Conservation (phyloP, 139 green algal genomes). For the Pseudopediastrum boryanum region DNA sequence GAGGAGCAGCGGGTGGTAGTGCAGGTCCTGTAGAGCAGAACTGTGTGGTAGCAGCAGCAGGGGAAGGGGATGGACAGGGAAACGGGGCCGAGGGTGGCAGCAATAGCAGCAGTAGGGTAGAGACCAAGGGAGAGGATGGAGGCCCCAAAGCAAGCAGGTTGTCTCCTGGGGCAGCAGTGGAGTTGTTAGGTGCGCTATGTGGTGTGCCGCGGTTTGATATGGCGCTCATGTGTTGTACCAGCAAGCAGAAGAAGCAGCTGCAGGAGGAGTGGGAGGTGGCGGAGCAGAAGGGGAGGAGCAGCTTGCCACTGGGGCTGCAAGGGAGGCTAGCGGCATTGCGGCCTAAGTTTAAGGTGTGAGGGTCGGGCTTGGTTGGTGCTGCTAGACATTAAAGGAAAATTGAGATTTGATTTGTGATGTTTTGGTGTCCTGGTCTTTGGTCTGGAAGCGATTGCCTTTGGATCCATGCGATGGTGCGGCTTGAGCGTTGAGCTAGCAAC, state of each 20-base stretch:
- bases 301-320: not conserved
- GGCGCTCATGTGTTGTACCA: slow-evolving; percentile 48
- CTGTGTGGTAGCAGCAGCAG: too few relatives aligned
- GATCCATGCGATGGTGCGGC: too few relatives aligned
- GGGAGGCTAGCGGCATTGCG: slow-evolving; percentile 14
- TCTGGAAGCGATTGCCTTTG: too few relatives aligned
- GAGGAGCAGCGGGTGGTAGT: not conserved
- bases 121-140: not conserved
- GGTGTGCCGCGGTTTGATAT: slow-evolving; percentile 50
- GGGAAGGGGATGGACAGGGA: too few relatives aligned
- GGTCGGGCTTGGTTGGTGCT: too few relatives aligned
- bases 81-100: not conserved
- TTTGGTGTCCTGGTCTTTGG: too few relatives aligned
- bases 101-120: not conserved
- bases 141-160: not conserved
- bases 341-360: slow-evolving; percentile 37
- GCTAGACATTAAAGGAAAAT: too few relatives aligned
- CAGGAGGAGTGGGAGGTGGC: slow-evolving; percentile 39
- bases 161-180: slow-evolving; percentile 19
- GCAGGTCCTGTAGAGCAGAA: too few relatives aligned
- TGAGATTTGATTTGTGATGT: too few relatives aligned
- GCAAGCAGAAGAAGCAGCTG: slow-evolving; percentile 38
- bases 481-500: too few relatives aligned
- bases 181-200: slow-evolving; percentile 39
- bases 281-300: not conserved